Conservation (phyloP, 2,329 filamentous ascomycete genomes). For the Arthroderma sp. region DNA sequence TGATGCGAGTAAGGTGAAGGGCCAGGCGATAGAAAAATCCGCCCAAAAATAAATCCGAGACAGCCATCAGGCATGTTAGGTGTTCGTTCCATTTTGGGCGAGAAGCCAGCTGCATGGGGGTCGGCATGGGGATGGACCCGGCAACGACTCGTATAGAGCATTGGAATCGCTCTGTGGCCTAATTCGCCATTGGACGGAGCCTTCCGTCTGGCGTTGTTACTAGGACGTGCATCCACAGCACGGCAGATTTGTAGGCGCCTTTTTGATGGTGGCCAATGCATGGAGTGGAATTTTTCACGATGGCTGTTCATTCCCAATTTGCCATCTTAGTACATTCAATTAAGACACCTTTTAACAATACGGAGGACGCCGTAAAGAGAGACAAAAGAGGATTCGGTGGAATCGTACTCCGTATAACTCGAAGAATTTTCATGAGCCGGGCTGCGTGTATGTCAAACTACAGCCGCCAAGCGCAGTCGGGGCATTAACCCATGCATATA, state of each 20-base stretch:
- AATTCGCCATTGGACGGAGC: neutral
- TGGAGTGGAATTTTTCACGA: neutral
- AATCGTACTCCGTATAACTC: neutral
- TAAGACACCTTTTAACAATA: neutral
- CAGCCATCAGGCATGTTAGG: neutral
- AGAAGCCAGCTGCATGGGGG: neutral
- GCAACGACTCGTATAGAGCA: neutral
- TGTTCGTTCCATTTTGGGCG: neutral
- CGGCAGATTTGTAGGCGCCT: constrained; percentile 1
- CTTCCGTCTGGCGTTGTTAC: neutral
- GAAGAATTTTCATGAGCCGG: neutral
- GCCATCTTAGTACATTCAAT: neutral
- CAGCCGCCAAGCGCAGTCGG: constrained; percentile 2
- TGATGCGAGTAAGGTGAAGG: neutral
- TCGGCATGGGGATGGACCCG: neutral
- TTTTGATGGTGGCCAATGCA: neutral
- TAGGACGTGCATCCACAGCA: neutral
- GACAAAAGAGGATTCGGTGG: too few relatives aligned
- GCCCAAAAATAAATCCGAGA: constrained; percentile 1
- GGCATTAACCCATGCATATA: neutral
- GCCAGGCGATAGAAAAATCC: neutral
- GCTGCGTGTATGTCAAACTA: neutral
- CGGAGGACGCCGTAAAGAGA: neutral
- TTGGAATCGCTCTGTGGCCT: neutral
- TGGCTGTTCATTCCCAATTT: neutral